Percentiles rank a stretch among this genome's conserved stretches.
Conservation (phyloP, 306 rosid species). For the Hippophae rhamnoides region DNA sequence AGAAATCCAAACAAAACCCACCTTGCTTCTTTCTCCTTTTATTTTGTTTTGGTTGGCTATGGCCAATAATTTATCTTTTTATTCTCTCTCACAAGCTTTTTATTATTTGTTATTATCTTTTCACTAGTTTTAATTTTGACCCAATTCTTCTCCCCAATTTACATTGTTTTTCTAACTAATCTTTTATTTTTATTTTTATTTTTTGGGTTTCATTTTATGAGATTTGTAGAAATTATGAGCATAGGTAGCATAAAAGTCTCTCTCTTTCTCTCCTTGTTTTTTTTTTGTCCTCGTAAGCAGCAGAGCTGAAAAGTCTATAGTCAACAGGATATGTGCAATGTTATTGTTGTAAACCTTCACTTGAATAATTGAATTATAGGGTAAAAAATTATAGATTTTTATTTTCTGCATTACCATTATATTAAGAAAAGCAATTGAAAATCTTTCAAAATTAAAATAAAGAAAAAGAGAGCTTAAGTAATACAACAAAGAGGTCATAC, state of each 20-base stretch:
- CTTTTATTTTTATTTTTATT: conserved; percentile 1
- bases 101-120: neutral
- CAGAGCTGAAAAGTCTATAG: conserved; percentile 42
- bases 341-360: conserved; percentile 36
- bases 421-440: conserved; percentile 20
- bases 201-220: conserved; percentile 18
- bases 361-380: conserved; percentile 17
- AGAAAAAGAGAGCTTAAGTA: conserved; percentile 38
- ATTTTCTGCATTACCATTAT: neutral
- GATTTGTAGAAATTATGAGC: too few species aligned
- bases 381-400: conserved; percentile 1
- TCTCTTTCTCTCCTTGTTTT: too few species aligned
- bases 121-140: conserved; percentile 6
- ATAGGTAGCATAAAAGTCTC: too few species aligned
- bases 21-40: conserved; percentile 32
- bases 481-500: conserved; percentile 63
- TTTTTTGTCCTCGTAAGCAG: conserved; percentile 3
- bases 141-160: conserved; percentile 13
- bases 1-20: conserved; percentile 32
- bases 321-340: conserved; percentile 50
- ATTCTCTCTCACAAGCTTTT: conserved; percentile 6
- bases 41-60: conserved; percentile 17
- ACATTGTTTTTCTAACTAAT: conserved; percentile 7
- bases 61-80: conserved; percentile 23
- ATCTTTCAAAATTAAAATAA: conserved; percentile 22